phyloP scores from a whole-genome alignment of 768 basidiomycete species.

The Phaffia australis region DNA sequence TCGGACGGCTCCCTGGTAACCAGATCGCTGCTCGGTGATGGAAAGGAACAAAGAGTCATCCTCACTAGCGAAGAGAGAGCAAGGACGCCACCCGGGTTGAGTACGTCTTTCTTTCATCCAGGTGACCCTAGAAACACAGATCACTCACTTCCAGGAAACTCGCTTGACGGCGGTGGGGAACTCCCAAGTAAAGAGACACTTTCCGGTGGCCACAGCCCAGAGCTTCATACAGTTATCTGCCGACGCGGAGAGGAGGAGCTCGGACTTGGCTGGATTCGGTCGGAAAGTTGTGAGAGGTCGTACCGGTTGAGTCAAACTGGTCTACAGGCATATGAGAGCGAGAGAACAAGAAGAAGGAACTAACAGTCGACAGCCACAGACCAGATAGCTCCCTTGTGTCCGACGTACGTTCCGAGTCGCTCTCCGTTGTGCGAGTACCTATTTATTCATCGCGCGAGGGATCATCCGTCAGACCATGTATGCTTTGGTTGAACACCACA shows the following conservation, averaged over 20 bases:
- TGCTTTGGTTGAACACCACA: neutral
- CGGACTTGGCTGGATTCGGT: constrained; percentile 54
- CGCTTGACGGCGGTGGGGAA: constrained; percentile 97
- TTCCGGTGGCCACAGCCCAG: constrained; percentile 80
- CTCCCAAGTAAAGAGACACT: constrained; percentile 91
- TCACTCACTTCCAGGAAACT: constrained; percentile 53
- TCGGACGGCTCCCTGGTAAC: constrained; percentile 76
- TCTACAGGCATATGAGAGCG: neutral
- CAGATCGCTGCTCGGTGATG: constrained; percentile 96
- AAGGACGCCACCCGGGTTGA: neutral
- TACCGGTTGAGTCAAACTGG: neutral
- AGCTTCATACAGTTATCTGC: constrained; percentile 88
- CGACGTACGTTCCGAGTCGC: constrained; percentile 88
- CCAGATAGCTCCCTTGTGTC: constrained; percentile 94
- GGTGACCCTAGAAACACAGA: neutral
- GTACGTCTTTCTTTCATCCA: neutral
- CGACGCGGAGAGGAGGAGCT: constrained; percentile 76
- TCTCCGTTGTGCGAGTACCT: constrained; percentile 78
- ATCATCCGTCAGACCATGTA: neutral
- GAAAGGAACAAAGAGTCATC: constrained; percentile 50
- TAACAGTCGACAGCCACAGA: constrained; percentile 89
- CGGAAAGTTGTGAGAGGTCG: neutral
- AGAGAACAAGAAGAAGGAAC: constrained; percentile 33
- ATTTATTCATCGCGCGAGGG: no score
- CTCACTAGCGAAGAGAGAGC: constrained; percentile 14